These are phyloP conservation scores for Ophiostoma sp. DNA, from an alignment of 2,329 filamentous ascomycete species.

Conservation along the genomic window DNA sequence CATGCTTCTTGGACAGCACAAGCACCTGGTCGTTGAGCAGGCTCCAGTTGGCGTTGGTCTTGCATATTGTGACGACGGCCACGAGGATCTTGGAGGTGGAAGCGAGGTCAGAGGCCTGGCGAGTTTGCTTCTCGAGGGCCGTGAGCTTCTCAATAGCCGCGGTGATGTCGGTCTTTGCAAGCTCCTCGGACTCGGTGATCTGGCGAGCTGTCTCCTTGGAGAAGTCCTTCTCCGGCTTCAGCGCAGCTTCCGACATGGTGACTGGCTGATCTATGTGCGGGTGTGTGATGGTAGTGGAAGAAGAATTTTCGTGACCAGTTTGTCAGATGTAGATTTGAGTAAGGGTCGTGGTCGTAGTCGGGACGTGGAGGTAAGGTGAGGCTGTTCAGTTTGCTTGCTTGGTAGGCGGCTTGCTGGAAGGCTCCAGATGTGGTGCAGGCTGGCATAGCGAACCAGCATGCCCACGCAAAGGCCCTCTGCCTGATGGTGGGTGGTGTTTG, in stretches of 20 bases:
- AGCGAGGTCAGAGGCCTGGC: conserved; percentile 94
- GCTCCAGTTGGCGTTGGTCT: conserved; percentile 86
- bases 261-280: background rate
- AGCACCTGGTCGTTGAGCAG: conserved; percentile 95
- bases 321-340: background rate
- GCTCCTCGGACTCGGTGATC: conserved; percentile 82
- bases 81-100: conserved; percentile 87
- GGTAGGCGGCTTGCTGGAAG: background rate
- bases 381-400: background rate
- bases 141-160: conserved; percentile 91
- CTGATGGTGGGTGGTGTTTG: conserved; percentile 17
- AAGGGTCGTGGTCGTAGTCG: background rate
- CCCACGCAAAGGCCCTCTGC: conserved; percentile 24
- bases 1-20: conserved; percentile 97
- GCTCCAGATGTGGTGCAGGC: background rate
- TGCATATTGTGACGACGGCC: conserved; percentile 88
- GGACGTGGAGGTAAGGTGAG: background rate
- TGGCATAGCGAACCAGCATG: conserved; percentile 16
- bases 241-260: conserved; percentile 71
- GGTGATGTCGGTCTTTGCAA: conserved; percentile 76
- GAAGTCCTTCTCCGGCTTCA: conserved; percentile 99
- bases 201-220: conserved; percentile 90
- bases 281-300: background rate
- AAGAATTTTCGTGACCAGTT: too few species aligned
- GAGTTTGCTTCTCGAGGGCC: conserved; percentile 88